Base-by-base conservation (phyloP, 116 monocot genomes). In the Papilionanthe hybrid region DNA sequence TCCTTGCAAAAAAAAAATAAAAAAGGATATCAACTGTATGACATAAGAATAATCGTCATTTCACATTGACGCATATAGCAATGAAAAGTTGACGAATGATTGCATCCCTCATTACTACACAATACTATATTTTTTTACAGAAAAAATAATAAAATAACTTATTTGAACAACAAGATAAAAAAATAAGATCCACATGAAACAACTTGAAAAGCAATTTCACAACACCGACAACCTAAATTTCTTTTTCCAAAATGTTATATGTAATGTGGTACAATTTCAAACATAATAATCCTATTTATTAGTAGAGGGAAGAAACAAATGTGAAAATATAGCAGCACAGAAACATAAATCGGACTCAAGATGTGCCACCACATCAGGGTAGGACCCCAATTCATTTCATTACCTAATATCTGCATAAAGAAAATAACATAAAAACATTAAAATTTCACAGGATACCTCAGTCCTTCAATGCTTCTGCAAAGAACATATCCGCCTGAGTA, bases 381-480 rank as follows among this genome's bases (percentile, higher is more conserved):
- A 3, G 30, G 11, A 63, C 2, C 68, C 68, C 68, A 68, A 29
- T 29, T 27, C 68, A 68, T 68, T 68, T 68, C 7, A 68, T 30
- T 29, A 68, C 3, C 12, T 68, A 30, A 5, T n/a, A 19, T 72
- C 72, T 28, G 43, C 42, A 72, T 72, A 43, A 18, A 72, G 29
- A 68, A 68, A 68, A 30, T 1, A 23, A 30, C n/a, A 29, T 5
- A 29, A 11, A 30, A 23, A 56, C 10, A 80, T 19, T 47, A 48
- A 41, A 75, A 48, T 27, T 75, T 12, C 44, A 5, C 7, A 45
- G 41, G 23, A 75, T 69, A 96, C 93, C 90, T 93, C n/a, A 90
- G 72, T 90, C 85, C 45, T 90, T 85, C 69, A 90, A 82, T 63
- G 88, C 85, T 81, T 87, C 90, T 73, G 90, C 66, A 37, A 86